These are phyloP conservation scores for Tylopilus sp. DNA, from an alignment of 768 basidiomycete genomes.

Conservation along the genomic window DNA sequence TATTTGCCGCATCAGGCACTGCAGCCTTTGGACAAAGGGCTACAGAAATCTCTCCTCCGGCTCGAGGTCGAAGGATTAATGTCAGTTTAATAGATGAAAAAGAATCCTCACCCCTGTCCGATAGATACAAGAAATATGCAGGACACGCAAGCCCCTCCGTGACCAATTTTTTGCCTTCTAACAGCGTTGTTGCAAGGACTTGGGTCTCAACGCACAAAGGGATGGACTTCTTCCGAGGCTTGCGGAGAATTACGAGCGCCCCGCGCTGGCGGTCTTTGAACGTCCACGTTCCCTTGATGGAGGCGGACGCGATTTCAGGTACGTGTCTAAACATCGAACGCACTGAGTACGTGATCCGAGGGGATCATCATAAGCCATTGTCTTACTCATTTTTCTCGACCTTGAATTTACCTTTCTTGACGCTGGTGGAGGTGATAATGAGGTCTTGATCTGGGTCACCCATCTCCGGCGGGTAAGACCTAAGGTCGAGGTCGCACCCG, in stretches of 20 bases:
- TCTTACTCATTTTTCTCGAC: constrained; percentile 5
- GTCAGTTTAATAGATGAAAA: background rate
- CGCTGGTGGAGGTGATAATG: constrained; percentile 19
- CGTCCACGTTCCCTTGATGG: constrained; percentile 29
- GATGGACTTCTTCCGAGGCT: constrained; percentile 21
- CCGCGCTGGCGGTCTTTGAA: constrained; percentile 23
- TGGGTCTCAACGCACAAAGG: constrained; percentile 14
- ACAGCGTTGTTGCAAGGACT: constrained; percentile 3
- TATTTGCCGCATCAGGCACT: background rate
- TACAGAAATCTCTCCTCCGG: constrained; percentile 10
- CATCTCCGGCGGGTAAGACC: background rate
- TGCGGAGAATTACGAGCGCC: constrained; percentile 28
- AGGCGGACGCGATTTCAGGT: constrained; percentile 21
- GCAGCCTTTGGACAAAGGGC: background rate
- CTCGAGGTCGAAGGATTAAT: background rate
- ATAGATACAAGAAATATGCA: constrained; percentile 25
- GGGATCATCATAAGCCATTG: background rate
- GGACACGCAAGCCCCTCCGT: constrained; percentile 25
- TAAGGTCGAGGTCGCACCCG: background rate
- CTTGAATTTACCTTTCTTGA: constrained; percentile 10
- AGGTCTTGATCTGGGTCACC: constrained; percentile 15
- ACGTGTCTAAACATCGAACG: background rate
- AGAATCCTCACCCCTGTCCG: constrained; percentile 9
- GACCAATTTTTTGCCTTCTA: constrained; percentile 25
- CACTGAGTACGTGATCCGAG: background rate